Conservation (phyloP, 495 filamentous ascomycete species). For the Aspergillus heteromorphus region DNA sequence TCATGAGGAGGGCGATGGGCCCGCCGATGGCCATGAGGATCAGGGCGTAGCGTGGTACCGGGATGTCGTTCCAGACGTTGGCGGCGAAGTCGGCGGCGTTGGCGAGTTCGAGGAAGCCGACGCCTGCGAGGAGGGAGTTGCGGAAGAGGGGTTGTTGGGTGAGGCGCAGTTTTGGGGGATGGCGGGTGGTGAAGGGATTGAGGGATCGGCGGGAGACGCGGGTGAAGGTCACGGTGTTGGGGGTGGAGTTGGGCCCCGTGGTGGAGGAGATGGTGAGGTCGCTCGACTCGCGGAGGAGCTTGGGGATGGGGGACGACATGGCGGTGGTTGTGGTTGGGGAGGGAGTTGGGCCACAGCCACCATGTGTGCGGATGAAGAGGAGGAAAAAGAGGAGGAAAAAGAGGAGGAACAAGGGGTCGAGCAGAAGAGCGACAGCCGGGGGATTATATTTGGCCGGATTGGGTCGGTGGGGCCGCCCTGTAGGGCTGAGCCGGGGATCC, state of each 20-base stretch:
- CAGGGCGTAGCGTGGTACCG: conserved; percentile 39
- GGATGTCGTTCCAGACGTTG: conserved; percentile 49
- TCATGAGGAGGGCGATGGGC: conserved; percentile 37
- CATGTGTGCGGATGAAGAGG: neutral
- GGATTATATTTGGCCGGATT: neutral
- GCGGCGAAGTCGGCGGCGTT: conserved; percentile 51
- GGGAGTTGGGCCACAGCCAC: neutral
- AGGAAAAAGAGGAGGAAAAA: neutral
- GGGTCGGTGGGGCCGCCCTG: conserved; percentile 8
- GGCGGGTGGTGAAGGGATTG: conserved; percentile 12
- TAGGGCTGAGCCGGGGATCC: conserved; percentile 18
- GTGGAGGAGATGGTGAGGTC: conserved; percentile 12
- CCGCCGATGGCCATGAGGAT: conserved; percentile 48
- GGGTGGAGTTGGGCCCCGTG: neutral
- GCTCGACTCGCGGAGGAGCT: conserved; percentile 3
- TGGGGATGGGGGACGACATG: neutral
- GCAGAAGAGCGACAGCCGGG: neutral
- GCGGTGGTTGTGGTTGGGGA: neutral
- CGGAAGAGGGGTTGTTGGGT: conserved; percentile 29
- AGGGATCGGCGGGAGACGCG: neutral
- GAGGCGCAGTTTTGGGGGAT: neutral
- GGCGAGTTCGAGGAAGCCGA: conserved; percentile 47
- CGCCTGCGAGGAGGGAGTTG: conserved; percentile 43
- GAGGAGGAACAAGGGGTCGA: neutral
- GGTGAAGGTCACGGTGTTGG: neutral